Evolutionary conservation across 1,284 basidiomycete species (phyloP).

Genomic region (Phellinidium pouzarii): DNA sequence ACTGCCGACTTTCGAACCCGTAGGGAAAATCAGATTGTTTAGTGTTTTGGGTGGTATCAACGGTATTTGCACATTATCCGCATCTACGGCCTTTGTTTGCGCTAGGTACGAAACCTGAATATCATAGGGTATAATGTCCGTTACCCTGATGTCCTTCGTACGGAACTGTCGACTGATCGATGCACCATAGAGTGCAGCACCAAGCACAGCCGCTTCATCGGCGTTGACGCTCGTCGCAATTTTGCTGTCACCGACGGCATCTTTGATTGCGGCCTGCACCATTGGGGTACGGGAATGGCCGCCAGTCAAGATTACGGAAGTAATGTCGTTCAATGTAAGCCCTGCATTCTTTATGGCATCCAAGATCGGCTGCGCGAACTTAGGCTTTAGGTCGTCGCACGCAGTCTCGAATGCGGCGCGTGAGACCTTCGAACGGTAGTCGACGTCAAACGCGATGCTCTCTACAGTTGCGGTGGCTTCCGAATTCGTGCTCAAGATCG

Average conservation of each 20-base stretch:
- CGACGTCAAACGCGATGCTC: slow-evolving; percentile 84
- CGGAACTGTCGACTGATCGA: slow-evolving; percentile 87
- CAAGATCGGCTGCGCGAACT: slow-evolving; percentile 69
- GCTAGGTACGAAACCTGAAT: slow-evolving; percentile 73
- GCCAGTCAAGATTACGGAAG: slow-evolving; percentile 88
- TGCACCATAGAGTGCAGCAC: slow-evolving; percentile 90
- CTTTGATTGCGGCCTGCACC: slow-evolving; percentile 78
- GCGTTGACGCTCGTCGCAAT: slow-evolving; percentile 95
- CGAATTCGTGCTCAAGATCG: slow-evolving; percentile 88
- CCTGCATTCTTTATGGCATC: slow-evolving; percentile 71
- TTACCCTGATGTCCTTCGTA: slow-evolving; percentile 88
- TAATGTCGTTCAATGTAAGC: slow-evolving; percentile 57
- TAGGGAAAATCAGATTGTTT: slow-evolving; percentile 68
- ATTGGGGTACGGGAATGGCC: slow-evolving; percentile 89
- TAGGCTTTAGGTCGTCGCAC: slow-evolving; percentile 54
- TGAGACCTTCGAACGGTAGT: slow-evolving; percentile 77
- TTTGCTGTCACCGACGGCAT: slow-evolving; percentile 72
- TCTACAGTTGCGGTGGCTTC: slow-evolving; percentile 79
- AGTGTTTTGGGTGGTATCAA: slow-evolving; percentile 53
- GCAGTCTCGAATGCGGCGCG: slow-evolving; percentile 73
- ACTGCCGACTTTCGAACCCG: slow-evolving; percentile 65
- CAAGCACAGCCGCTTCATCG: slow-evolving; percentile 93
- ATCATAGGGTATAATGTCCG: slow-evolving; percentile 68
- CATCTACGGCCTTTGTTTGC: slow-evolving; percentile 37
- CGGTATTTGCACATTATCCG: slow-evolving; percentile 16